Evolutionary conservation across 139 green algal genomes (phyloP).

Genomic region (Volvox africanus): DNA sequence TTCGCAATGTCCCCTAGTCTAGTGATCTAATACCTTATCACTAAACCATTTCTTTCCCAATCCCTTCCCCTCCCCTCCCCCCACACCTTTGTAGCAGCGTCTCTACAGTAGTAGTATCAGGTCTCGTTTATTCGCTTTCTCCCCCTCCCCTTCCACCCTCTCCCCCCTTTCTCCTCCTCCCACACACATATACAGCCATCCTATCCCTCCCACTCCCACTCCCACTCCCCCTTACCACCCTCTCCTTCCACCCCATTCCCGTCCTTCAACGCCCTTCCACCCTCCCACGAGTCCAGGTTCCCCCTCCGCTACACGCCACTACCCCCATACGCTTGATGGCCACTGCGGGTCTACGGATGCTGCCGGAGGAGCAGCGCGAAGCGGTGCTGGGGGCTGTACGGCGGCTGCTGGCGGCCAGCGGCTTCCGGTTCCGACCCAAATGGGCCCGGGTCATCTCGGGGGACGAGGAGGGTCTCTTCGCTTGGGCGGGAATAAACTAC

Average conservation of each 20-base stretch:
- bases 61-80: background rate
- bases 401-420: background rate
- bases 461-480: constrained; percentile 63
- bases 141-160: no score
- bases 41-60: no score
- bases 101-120: no score
- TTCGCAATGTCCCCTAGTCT: no score
- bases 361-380: constrained; percentile 35
- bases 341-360: constrained; percentile 65
- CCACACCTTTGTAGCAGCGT: no score
- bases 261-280: background rate
- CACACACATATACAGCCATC: no score
- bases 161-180: background rate
- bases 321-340: constrained; percentile 63
- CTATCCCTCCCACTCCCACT: background rate
- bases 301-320: background rate
- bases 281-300: constrained; percentile 34
- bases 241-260: background rate
- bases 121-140: no score
- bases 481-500: constrained; percentile 68
- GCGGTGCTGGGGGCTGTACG: constrained; percentile 48
- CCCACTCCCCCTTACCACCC: background rate
- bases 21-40: no score
- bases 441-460: constrained; percentile 57
- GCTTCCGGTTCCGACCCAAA: background rate